phyloP scores from a whole-genome alignment of 805 yeast species.

The Metschnikowia borealis region DNA sequence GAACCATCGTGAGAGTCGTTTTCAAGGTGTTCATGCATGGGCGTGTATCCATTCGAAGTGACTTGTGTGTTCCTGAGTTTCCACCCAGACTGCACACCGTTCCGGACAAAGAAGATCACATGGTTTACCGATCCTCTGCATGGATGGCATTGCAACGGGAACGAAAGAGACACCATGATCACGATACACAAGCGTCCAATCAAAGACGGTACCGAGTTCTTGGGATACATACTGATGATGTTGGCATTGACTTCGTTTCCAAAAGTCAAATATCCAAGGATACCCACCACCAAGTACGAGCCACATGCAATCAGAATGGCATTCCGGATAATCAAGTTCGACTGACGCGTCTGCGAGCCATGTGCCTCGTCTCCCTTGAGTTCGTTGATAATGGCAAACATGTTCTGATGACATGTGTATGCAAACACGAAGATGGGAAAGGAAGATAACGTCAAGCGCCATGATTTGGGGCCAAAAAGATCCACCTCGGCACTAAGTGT shows the following conservation, averaged over 20 bases:
- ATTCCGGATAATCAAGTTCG: conserved; percentile 49
- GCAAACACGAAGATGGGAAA: conserved; percentile 77
- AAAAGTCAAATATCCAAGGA: conserved; percentile 73
- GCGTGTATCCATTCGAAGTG: conserved; percentile 24
- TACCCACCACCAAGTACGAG: conserved; percentile 61
- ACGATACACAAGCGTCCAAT: conserved; percentile 62
- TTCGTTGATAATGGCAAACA: conserved; percentile 74
- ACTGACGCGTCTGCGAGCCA: conserved; percentile 42
- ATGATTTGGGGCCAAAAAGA: conserved; percentile 38
- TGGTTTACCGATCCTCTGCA: conserved; percentile 71
- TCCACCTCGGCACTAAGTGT: conserved; percentile 15
- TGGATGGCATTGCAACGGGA: conserved; percentile 79
- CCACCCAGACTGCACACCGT: conserved; percentile 25
- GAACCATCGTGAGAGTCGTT: conserved; percentile 29
- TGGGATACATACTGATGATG: conserved; percentile 63
- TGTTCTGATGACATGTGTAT: conserved; percentile 77
- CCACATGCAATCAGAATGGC: conserved; percentile 53
- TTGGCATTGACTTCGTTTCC: conserved; percentile 77
- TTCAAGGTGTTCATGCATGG: conserved; percentile 16
- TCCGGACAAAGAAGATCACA: conserved; percentile 47
- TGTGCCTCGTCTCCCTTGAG: conserved; percentile 35
- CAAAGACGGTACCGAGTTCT: conserved; percentile 43
- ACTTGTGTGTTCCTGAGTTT: conserved; percentile 20
- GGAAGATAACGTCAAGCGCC: conserved; percentile 47
- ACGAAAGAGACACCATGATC: conserved; percentile 70